These are phyloP conservation scores for Trichoderma polysporum DNA, from an alignment of 2,329 filamentous ascomycete genomes.

Conservation along the genomic window DNA sequence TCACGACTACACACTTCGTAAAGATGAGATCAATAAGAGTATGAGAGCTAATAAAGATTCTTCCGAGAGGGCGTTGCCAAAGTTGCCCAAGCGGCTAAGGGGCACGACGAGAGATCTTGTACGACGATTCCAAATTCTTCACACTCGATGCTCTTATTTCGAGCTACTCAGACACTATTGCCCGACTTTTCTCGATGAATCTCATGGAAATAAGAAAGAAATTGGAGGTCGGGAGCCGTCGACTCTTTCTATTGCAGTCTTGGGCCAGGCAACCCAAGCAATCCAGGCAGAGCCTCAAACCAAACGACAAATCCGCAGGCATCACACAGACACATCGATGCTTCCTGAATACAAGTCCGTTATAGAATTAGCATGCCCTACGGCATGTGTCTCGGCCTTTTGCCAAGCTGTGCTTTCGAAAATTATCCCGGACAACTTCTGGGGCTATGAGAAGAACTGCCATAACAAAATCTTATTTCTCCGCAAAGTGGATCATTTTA, in stretches of 20 bases:
- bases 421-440: slow-evolving; percentile 73
- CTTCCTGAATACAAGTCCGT: slow-evolving; percentile 43
- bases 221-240: background rate
- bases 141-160: slow-evolving; percentile 75
- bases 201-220: background rate
- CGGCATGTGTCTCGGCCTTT: slow-evolving; percentile 75
- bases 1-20: slow-evolving; percentile 82
- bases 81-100: slow-evolving; percentile 66
- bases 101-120: slow-evolving; percentile 61
- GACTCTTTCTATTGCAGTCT: background rate
- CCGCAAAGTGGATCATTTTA: slow-evolving; percentile 71
- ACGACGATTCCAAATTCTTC: slow-evolving; percentile 65
- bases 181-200: slow-evolving; percentile 45
- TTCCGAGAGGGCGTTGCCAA: slow-evolving; percentile 27
- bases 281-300: background rate
- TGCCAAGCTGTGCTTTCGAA: slow-evolving; percentile 73
- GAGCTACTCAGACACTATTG: slow-evolving; percentile 81
- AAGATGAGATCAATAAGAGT: slow-evolving; percentile 67
- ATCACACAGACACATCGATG: background rate
- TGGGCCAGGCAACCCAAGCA: background rate
- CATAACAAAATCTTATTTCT: slow-evolving; percentile 65
- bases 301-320: slow-evolving; percentile 15
- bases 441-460: slow-evolving; percentile 57
- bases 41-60: slow-evolving; percentile 22
- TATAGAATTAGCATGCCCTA: slow-evolving; percentile 66